Evolutionary conservation across 306 rosid genomes (phyloP), one percentile per base, ranked within the genome.

Genomic region (Cicer arietinum): DNA sequence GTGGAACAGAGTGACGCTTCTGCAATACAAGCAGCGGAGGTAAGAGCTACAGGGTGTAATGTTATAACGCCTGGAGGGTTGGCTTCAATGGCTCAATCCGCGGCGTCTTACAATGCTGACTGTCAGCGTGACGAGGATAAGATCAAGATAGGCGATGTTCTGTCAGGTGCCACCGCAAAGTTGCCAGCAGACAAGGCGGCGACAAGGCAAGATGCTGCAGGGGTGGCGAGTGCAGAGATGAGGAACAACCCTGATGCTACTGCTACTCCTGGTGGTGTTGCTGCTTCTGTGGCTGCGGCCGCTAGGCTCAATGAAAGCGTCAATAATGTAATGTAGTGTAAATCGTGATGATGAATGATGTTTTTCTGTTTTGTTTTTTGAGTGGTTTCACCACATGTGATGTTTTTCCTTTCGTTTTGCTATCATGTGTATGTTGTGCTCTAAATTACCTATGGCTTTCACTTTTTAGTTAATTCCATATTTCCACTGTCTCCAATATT

Each of bases 21-120:
- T 0, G 94, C 94, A 0, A 88, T 93, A 66, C 91, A 88, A 67
- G 97, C 92, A 0, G 98, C 96, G 2, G 96, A 89, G 83, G 84
- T 76, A 41, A 84, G 91, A 53, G 92, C 88, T 0, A 91, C 90
- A 0, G 87, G 96, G 9, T 85, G 71, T 14, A 87, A 71, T 57
- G 88, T 39, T 2, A 50, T 87, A 6, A 2, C n/a, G 2, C 89
- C 93, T 0, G 90, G 92, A 3, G 97, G 98, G 17, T 66, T 89
- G 1, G 87, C 88, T 0, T 78, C 90, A 7, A 71, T 62, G 7
- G 92, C 97, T 25, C 92, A 88, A 71, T 87, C 88, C 0, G 98
- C 91, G 0, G 96, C 88, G 0, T 76, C 83, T 5, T 82, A 56
- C 51, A 93, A 93, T 42, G 88, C 88, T 0, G 73, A 48, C 0